These are phyloP conservation scores for Kazachstania africana DNA, from an alignment of 805 yeast genomes.

Conservation along the genomic window DNA sequence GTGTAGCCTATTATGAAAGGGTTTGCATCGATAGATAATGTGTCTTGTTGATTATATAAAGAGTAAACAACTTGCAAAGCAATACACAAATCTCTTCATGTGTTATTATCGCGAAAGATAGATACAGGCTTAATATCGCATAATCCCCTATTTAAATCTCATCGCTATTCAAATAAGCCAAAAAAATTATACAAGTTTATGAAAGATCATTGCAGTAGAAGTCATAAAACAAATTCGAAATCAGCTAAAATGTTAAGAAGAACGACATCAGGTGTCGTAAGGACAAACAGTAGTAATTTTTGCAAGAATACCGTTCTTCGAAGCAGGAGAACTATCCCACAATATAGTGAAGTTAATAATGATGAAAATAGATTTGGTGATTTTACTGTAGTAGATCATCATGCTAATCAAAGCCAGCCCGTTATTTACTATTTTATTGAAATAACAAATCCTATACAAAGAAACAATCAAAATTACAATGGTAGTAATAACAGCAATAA, in stretches of 20 bases:
- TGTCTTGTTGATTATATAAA: too few relatives aligned
- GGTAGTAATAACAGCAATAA: not conserved
- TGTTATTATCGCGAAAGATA: too few relatives aligned
- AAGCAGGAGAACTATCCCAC: conserved; percentile 5
- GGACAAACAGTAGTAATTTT: too few relatives aligned
- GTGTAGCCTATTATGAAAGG: too few relatives aligned
- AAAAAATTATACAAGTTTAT: too few relatives aligned
- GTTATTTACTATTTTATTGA: conserved; percentile 9
- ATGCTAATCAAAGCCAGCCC: conserved; percentile 7
- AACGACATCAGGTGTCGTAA: conserved; percentile 2
- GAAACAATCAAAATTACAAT: not conserved
- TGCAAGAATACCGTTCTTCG: conserved; percentile 4
- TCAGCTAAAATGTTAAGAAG: conserved; percentile 4
- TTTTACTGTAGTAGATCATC: conserved; percentile 5
- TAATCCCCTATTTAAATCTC: too few relatives aligned
- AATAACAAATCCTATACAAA: conserved; percentile 2
- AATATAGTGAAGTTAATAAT: conserved; percentile 1
- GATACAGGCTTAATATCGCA: too few relatives aligned
- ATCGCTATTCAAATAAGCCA: too few relatives aligned
- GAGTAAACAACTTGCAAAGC: too few relatives aligned
- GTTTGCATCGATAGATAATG: too few relatives aligned
- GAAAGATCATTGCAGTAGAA: too few relatives aligned
- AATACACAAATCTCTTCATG: too few relatives aligned
- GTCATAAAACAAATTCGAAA: not conserved
- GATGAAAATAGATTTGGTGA: conserved; percentile 5